Percentiles rank a stretch among this genome's conserved stretches.
Evolutionary conservation across 495 filamentous ascomycete species (phyloP).

Genomic region (Talaromyces liani): DNA sequence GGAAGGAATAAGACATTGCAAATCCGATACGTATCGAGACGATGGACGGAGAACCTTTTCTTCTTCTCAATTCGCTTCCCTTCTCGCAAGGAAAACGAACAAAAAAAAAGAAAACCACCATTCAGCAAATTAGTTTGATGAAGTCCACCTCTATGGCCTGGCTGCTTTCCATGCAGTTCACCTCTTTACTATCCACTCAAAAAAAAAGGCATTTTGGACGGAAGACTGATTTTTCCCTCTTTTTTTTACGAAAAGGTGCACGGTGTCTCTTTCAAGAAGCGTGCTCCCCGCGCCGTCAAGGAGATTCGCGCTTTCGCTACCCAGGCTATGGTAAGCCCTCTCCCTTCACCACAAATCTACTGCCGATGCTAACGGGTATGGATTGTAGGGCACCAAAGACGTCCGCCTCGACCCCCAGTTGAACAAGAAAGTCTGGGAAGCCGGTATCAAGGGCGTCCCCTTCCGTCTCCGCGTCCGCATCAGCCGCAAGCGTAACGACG

Average conservation of each 20-base stretch:
- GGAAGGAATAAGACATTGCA: background rate
- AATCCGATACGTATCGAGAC: background rate
- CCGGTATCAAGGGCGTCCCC: conserved; percentile 95
- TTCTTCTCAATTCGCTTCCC: background rate
- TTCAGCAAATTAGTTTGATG: conserved; percentile 57
- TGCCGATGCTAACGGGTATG: background rate
- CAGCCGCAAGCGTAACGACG: conserved; percentile 98
- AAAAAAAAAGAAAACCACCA: conserved; percentile 12
- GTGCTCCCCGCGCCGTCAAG: conserved; percentile 96
- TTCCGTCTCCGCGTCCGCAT: conserved; percentile 96
- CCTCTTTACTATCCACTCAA: conserved; percentile 11
- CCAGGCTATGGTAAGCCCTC: conserved; percentile 87
- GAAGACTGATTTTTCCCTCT: conserved; percentile 46
- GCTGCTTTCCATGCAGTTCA: conserved; percentile 6
- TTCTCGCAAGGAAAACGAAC: background rate
- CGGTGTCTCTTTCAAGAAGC: conserved; percentile 99
- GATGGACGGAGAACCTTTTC: conserved; percentile 9
- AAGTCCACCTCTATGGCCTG: conserved; percentile 56
- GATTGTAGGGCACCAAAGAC: conserved; percentile 78
- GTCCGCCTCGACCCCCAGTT: conserved; percentile 96
- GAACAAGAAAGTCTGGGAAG: conserved; percentile 99
- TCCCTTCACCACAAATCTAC: background rate
- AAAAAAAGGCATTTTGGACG: conserved; percentile 53
- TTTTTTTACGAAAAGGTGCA: conserved; percentile 58
- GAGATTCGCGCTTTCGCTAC: conserved; percentile 91